Evolutionary conservation across 768 basidiomycete genomes (phyloP).

Genomic region (Naganishia friedmannii): DNA sequence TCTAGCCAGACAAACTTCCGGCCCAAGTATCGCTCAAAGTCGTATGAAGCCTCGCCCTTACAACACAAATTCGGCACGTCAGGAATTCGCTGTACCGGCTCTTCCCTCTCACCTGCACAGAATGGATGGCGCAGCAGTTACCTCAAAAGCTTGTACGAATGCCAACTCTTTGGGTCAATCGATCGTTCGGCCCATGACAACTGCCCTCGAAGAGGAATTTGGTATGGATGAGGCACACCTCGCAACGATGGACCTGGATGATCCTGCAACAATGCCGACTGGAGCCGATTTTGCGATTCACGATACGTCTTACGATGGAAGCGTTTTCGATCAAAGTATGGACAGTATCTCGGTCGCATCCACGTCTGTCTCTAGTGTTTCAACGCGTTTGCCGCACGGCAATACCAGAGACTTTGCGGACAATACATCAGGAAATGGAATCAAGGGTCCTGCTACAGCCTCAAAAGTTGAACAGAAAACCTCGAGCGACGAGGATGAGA

Average conservation of each 20-base stretch:
- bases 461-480: conserved; percentile 4
- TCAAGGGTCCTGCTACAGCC: background rate
- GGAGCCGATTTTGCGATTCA: conserved; percentile 9
- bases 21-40: conserved; percentile 18
- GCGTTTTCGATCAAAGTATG: conserved; percentile 15
- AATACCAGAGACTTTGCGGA: conserved; percentile 4
- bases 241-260: conserved; percentile 10
- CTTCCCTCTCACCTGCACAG: background rate
- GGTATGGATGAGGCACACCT: conserved; percentile 15
- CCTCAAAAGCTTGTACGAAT: background rate
- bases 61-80: background rate
- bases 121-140: background rate
- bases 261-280: conserved; percentile 21
- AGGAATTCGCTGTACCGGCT: conserved; percentile 17
- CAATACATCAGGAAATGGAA: no score
- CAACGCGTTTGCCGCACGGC: conserved; percentile 1
- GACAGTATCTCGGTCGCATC: conserved; percentile 14
- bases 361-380: background rate
- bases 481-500: conserved; percentile 21
- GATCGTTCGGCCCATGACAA: conserved; percentile 9
- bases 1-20: conserved; percentile 13
- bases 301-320: conserved; percentile 11
- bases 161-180: conserved; percentile 5
- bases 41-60: conserved; percentile 19
- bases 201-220: conserved; percentile 15